Evolutionary conservation across 208 protist genomes (phyloP), one percentile per base, ranked within the genome.

Genomic region (Trypanosoma rangeli): DNA sequence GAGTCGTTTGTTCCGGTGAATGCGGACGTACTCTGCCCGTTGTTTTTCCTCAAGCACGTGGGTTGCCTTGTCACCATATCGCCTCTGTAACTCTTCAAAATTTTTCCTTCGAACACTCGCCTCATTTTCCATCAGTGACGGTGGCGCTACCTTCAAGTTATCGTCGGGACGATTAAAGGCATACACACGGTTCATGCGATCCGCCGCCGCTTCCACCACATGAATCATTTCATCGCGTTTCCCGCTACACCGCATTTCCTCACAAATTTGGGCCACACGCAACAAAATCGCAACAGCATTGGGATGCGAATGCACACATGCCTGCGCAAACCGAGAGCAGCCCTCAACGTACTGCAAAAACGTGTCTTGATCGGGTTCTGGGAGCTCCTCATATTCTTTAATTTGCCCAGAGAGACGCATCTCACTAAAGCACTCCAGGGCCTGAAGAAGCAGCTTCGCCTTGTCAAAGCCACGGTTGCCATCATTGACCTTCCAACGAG

Each of bases 401-500:
- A 94, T 86, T 53, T 89, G 79, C 0, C 77, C 80, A 18, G 69
- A 56, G 2, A 83, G 64, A 15, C 82, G 79, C 91, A 96, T 87
- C 78, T 96, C 92, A 39, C 83, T 91, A 76, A 96, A 96, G 75
- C 92, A 96, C 76, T 96, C 88, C 29, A 94, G 68, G 31, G 89
- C 89, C 49, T 92, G 69, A 16, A 96, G 79, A 9, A 93, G 63
- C 57, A 96, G 57, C 64, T 87, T 92, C 12, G 87, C 85, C 78
- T 94, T 94, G 77, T 96, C 92, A 58, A 88, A 92, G n/a, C 92
- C 89, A 22, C 92, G 82, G 62, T 94, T 90, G 60, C 66, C 75
- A 76, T 96, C 92, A 20, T 75, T 80, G 49, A 96, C 92, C 50
- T 82, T 84, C 89, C 92, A 96, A 13, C 89, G 82, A 0, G 61